Evolutionary conservation across 176 grass and related monocot genomes (phyloP).

Genomic region (Bonia amplexicaulis): DNA sequence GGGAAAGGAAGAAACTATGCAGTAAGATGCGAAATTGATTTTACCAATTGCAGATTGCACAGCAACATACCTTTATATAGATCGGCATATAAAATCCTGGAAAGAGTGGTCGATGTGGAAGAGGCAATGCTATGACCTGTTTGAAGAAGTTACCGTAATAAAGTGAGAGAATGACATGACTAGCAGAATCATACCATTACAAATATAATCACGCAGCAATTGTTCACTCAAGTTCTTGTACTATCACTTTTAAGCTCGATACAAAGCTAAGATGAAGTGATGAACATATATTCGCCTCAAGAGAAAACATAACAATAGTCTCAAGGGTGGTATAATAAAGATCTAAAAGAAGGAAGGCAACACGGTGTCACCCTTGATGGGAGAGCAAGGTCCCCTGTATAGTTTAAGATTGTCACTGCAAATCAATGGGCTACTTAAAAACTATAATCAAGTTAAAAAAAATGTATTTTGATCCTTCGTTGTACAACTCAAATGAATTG

Average conservation of each 20-base stretch:
- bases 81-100: slow-evolving; percentile 98
- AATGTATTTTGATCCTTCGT: not conserved
- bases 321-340: not conserved
- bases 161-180: slow-evolving; percentile 20
- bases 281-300: not conserved
- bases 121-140: slow-evolving; percentile 88
- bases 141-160: slow-evolving; percentile 17
- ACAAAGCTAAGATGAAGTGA: not conserved
- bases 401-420: not conserved
- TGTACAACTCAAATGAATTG: not conserved
- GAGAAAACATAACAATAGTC: not conserved
- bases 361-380: not conserved
- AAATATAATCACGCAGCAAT: not conserved
- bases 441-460: not conserved
- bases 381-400: not conserved
- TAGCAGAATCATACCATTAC: slow-evolving; percentile 5
- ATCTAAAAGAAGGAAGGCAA: not conserved
- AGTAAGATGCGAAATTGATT: slow-evolving; percentile 3
- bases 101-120: slow-evolving; percentile 93
- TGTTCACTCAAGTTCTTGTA: not conserved
- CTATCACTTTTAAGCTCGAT: slow-evolving; percentile 1
- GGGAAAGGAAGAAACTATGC: not conserved
- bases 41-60: not conserved
- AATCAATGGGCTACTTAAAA: not conserved
- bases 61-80: slow-evolving; percentile 69